Percentiles rank a stretch among this genome's conserved stretches.
phyloP scores from a whole-genome alignment of 176 grass and related monocot genomes.

The Triticum timopheevii region DNA sequence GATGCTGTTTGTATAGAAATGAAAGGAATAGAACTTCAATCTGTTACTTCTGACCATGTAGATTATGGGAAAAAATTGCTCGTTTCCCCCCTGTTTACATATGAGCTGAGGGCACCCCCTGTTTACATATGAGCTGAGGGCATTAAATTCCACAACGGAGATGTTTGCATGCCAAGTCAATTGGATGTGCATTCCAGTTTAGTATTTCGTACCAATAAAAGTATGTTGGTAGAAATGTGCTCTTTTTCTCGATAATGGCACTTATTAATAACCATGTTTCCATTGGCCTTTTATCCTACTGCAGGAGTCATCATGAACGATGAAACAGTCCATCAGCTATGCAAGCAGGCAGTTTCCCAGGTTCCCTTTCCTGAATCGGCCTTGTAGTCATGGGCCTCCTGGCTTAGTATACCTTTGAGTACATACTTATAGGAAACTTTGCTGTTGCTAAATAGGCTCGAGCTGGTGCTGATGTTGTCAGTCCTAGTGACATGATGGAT shows the following conservation, averaged over 20 bases:
- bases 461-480: slow-evolving; percentile 93
- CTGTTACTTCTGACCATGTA: background rate
- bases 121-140: background rate
- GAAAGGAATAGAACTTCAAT: background rate
- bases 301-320: slow-evolving; percentile 96
- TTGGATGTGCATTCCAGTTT: background rate
- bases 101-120: background rate
- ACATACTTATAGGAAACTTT: background rate
- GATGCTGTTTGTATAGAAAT: background rate
- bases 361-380: slow-evolving; percentile 20
- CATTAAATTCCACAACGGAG: background rate
- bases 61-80: no score
- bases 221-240: background rate
- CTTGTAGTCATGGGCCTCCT: background rate
- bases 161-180: background rate
- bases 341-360: slow-evolving; percentile 98
- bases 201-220: background rate
- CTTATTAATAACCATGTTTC: background rate
- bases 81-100: background rate
- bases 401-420: background rate
- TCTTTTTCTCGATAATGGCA: background rate
- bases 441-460: slow-evolving; percentile 56
- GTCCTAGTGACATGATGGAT: slow-evolving; percentile 99
- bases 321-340: slow-evolving; percentile 95
- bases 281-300: background rate